These are phyloP conservation scores for Leccinum fibrillosum DNA, from an alignment of 768 basidiomycete species.

Conservation along the genomic window DNA sequence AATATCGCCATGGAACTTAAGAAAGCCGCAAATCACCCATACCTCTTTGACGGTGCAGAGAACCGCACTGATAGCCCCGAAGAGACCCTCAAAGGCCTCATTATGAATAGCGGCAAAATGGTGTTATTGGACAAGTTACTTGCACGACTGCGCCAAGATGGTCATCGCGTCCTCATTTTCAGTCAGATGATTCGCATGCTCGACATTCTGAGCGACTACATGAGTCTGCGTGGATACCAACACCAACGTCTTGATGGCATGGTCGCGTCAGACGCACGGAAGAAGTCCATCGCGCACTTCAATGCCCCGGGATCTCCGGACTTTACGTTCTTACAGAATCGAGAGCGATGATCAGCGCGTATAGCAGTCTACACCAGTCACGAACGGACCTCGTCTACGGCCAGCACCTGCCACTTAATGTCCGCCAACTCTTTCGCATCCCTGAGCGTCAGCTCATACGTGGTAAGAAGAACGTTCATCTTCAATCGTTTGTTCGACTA, in stretches of 20 bases:
- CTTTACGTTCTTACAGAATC: neutral
- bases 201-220: conserved; percentile 98
- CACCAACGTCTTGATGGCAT: conserved; percentile 95
- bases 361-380: neutral
- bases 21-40: conserved; percentile 98
- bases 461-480: conserved; percentile 96
- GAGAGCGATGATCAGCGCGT: conserved; percentile 12
- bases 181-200: conserved; percentile 99
- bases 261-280: conserved; percentile 89
- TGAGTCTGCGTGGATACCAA: conserved; percentile 82
- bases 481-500: conserved; percentile 81
- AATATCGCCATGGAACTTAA: conserved; percentile 99
- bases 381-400: conserved; percentile 86
- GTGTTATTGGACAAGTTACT: conserved; percentile 96
- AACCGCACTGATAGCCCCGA: conserved; percentile 55
- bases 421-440: conserved; percentile 85
- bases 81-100: conserved; percentile 90
- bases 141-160: conserved; percentile 82
- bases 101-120: conserved; percentile 99
- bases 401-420: conserved; percentile 96
- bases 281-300: conserved; percentile 95
- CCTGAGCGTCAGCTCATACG: conserved; percentile 92
- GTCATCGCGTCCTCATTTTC: conserved; percentile 97
- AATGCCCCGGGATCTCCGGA: no score
- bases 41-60: conserved; percentile 96